These are phyloP conservation scores for Dendrobium catenatum DNA, from an alignment of 106 monocot genomes.

Conservation along the genomic window DNA sequence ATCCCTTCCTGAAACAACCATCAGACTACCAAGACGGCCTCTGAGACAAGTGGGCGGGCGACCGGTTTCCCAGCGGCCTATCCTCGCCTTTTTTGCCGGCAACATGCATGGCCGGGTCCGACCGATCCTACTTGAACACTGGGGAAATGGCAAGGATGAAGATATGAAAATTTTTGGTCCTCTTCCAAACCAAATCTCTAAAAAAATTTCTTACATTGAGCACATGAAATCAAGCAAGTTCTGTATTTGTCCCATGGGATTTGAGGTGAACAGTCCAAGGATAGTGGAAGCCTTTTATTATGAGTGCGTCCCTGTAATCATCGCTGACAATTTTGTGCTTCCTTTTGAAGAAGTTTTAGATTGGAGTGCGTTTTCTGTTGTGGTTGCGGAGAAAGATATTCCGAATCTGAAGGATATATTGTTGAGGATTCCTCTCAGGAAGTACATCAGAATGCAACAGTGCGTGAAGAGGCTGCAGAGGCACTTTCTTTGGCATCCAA, in stretches of 20 bases:
- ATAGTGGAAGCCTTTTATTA: slow-evolving; percentile 93
- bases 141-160: slow-evolving; percentile 43
- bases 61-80: slow-evolving; percentile 48
- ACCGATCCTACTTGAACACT: slow-evolving; percentile 53
- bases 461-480: slow-evolving; percentile 64
- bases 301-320: slow-evolving; percentile 90
- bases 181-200: slow-evolving; percentile 58
- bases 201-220: slow-evolving; percentile 56
- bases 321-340: slow-evolving; percentile 72
- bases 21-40: slow-evolving; percentile 51
- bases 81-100: slow-evolving; percentile 88
- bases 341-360: slow-evolving; percentile 81
- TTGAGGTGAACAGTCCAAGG: slow-evolving; percentile 89
- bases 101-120: slow-evolving; percentile 76
- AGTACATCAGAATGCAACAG: slow-evolving; percentile 53
- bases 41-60: slow-evolving; percentile 47
- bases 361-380: slow-evolving; percentile 79
- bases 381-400: slow-evolving; percentile 82
- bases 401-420: slow-evolving; percentile 67
- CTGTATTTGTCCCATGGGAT: slow-evolving; percentile 94
- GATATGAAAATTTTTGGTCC: slow-evolving; percentile 72
- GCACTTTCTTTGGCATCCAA: slow-evolving; percentile 86
- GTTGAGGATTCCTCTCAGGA: slow-evolving; percentile 36
- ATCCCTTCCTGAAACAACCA: slow-evolving; percentile 83
- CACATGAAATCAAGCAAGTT: slow-evolving; percentile 90